phyloP scores from a whole-genome alignment of 768 basidiomycete genomes.

The Boletus subparvulus region DNA sequence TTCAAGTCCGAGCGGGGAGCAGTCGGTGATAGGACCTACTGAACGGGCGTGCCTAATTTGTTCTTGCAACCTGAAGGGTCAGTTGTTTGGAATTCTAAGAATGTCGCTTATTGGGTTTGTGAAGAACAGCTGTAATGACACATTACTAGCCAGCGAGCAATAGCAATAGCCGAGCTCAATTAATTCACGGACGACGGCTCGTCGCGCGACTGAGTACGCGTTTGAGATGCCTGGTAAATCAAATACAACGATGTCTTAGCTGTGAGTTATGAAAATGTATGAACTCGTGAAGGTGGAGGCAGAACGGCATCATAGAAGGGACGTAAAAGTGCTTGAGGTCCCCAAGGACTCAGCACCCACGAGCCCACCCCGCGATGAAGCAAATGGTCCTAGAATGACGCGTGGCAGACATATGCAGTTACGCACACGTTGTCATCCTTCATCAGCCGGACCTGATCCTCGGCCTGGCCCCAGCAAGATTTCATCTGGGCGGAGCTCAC shows the following conservation, averaged over 20 bases:
- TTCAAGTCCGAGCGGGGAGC: slow-evolving; percentile 20
- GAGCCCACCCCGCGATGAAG: slow-evolving; percentile 26
- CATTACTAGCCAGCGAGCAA: slow-evolving; percentile 29
- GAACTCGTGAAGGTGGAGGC: slow-evolving; percentile 26
- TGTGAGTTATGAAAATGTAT: slow-evolving; percentile 29
- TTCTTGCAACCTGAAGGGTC: slow-evolving; percentile 15
- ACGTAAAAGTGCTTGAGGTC: slow-evolving; percentile 33
- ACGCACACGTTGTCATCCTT: slow-evolving; percentile 27
- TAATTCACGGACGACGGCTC: slow-evolving; percentile 31
- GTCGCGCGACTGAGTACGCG: slow-evolving; percentile 24
- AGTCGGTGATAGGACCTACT: slow-evolving; percentile 35
- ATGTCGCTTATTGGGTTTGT: slow-evolving; percentile 33
- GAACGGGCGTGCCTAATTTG: slow-evolving; percentile 33
- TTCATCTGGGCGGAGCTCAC: slow-evolving; percentile 32
- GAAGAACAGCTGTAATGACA: slow-evolving; percentile 27
- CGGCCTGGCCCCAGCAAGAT: slow-evolving; percentile 31
- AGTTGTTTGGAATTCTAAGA: slow-evolving; percentile 28
- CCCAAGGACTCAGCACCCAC: slow-evolving; percentile 18
- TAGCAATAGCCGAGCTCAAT: slow-evolving; percentile 34
- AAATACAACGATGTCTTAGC: slow-evolving; percentile 29
- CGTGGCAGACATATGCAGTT: slow-evolving; percentile 28
- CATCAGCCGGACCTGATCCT: slow-evolving; percentile 33
- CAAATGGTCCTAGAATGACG: slow-evolving; percentile 14
- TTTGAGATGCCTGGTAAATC: slow-evolving; percentile 34
- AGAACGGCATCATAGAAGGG: slow-evolving; percentile 23